These are phyloP conservation scores for Diaporthe sp. DNA, from an alignment of 2,329 filamentous ascomycete genomes.

Conservation along the genomic window DNA sequence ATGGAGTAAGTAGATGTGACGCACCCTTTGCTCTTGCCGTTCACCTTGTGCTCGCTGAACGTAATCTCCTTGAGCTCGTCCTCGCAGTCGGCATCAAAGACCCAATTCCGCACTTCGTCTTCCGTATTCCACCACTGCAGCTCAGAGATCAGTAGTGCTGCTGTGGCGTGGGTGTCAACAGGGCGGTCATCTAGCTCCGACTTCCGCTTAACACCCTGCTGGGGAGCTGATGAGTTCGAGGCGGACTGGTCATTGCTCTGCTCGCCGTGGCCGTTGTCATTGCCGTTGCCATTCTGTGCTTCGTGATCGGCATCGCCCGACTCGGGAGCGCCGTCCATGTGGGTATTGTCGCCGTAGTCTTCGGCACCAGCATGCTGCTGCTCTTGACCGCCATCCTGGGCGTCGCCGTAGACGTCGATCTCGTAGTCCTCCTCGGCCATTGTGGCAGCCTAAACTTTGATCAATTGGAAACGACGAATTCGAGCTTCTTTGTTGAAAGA, in stretches of 20 bases:
- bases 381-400: constrained; percentile 44
- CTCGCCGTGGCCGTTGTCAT: constrained; percentile 52
- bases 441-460: constrained; percentile 44
- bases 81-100: constrained; percentile 83
- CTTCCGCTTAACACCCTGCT: constrained; percentile 73
- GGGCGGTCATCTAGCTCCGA: constrained; percentile 70
- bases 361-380: constrained; percentile 51
- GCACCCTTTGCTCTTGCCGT: constrained; percentile 98
- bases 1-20: constrained; percentile 48
- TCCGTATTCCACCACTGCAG: constrained; percentile 98
- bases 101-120: constrained; percentile 92
- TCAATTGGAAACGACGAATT: constrained; percentile 34
- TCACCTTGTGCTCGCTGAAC: constrained; percentile 98
- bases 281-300: constrained; percentile 57
- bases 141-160: constrained; percentile 88
- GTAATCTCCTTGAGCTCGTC: constrained; percentile 91
- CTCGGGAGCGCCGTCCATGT: constrained; percentile 49
- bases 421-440: constrained; percentile 82
- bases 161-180: constrained; percentile 71
- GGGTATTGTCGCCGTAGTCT: constrained; percentile 57
- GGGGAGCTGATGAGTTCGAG: constrained; percentile 47
- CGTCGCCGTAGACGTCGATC: constrained; percentile 80
- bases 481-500: constrained; percentile 45
- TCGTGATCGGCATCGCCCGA: constrained; percentile 51
- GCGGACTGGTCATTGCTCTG: constrained; percentile 55